Base-by-base conservation (phyloP, 345 rosid genomes). In the thale cress (Arabidopsis thaliana) region DNA sequence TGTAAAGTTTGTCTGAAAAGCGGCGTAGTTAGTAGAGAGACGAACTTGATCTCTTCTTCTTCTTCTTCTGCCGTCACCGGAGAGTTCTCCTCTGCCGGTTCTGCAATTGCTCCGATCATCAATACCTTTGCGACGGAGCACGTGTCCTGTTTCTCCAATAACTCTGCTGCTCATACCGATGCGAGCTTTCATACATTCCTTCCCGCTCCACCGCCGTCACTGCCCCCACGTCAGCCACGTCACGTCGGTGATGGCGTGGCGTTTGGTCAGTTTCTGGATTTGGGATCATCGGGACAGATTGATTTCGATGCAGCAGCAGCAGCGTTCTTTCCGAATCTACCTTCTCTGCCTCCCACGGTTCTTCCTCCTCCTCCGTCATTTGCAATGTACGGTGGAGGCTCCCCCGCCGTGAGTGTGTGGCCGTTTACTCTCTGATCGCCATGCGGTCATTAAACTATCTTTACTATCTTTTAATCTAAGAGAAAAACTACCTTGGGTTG, bases 121-220 rank as follows among this genome's bases (percentile, higher is more conserved):
- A 67, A 65, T 7, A 52, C 48, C 51, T 71, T 57, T 33, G 64
- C 70, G 6, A 51, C 79, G 16, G 89, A 87, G 97, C 99, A 95
- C 99, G 97, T 95, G 97, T 90, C 99, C 99, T 95, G 97, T 92
- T 95, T 95, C 99, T 95, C 97, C 99, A 95, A 87, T 79, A 82
- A 70, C 67, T 81, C 83, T 12, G 66, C 85, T 8, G 59, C 53
- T 59, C 65, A 37, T 0, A 82, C 91, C 5, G 77, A 85, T 30
- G 77, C 72, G n/a, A 72, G 75, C 59, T 76, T 69, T 62, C 52
- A 59, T 8, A 34, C 80, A 0, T 62, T 53, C 36, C 59, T 76
- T 45, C 59, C 73, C 4, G 46, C 73, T 14, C 78, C 73, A 40
- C 67, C 52, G 11, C 60, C 64, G 33, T 76, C 79, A 4, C 5